A percentile compares a stretch with the other conserved stretches of the same genome.
phyloP scores from a whole-genome alignment of 371 early-diverging fungal species.

The Nematocida minor region DNA sequence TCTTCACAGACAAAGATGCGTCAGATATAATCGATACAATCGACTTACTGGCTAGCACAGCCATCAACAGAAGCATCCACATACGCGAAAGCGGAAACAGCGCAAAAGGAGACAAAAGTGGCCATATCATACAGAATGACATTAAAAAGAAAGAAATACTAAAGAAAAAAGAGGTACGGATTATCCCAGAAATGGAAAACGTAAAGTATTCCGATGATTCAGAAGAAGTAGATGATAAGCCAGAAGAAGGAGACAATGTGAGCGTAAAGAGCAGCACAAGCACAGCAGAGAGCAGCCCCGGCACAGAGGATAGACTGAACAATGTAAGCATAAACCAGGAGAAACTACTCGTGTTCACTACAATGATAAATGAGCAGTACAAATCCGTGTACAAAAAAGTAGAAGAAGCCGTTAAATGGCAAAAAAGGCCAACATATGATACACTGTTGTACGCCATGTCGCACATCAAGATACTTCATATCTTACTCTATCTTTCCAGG shows the following conservation, averaged over 20 bases:
- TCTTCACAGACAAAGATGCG: not conserved
- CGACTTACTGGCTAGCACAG: constrained; percentile 17
- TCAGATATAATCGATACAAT: constrained; percentile 24
- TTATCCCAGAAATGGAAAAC: constrained; percentile 46
- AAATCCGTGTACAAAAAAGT: not conserved
- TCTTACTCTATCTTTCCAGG: constrained; percentile 17
- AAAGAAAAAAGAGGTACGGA: not conserved
- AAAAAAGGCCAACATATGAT: constrained; percentile 20
- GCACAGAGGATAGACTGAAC: not conserved
- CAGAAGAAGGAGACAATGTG: not conserved
- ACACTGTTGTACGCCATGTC: constrained; percentile 3
- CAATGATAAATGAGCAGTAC: not conserved
- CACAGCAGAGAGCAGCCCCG: not conserved
- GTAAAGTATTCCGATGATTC: not conserved
- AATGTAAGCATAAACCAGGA: constrained; percentile 5
- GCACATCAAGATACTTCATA: constrained; percentile 11
- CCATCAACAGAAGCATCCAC: constrained; percentile 7
- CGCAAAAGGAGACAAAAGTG: not conserved
- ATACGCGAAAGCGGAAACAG: not conserved
- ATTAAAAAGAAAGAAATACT: not conserved
- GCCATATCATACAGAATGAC: constrained; percentile 17
- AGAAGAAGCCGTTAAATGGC: not conserved
- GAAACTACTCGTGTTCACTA: not conserved
- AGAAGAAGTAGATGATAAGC: not conserved
- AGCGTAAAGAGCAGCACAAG: not conserved